phyloP scores from a whole-genome alignment of 768 basidiomycete species.

The Mycena haematopus region DNA sequence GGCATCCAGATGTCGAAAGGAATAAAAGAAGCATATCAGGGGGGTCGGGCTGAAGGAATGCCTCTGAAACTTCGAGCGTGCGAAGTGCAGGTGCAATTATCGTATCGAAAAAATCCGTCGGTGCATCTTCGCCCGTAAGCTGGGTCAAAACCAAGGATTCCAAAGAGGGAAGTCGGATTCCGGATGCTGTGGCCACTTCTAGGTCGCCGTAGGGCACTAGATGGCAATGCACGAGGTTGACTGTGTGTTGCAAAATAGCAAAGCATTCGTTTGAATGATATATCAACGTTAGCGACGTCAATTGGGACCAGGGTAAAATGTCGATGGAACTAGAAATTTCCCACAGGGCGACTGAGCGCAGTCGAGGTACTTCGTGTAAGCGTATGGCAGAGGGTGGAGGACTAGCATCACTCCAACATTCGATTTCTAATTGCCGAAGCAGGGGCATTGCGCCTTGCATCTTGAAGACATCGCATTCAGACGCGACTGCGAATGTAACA shows the following conservation, averaged over 20 bases:
- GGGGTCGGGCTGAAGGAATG: background rate
- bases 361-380: background rate
- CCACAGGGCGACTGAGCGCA: background rate
- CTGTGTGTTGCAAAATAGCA: background rate
- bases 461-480: background rate
- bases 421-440: background rate
- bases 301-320: constrained; percentile 7
- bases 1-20: constrained; percentile 5
- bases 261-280: background rate
- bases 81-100: constrained; percentile 1
- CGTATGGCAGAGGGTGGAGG: background rate
- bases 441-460: background rate
- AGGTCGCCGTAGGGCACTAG: background rate
- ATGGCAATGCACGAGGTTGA: background rate
- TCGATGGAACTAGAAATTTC: background rate
- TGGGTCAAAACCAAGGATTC: background rate
- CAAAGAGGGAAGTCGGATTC: background rate
- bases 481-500: background rate
- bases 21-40: background rate
- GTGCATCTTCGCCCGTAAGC: background rate
- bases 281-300: constrained; percentile 7
- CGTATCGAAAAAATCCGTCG: background rate
- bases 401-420: background rate
- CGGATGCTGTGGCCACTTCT: background rate
- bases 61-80: background rate